These are phyloP conservation scores for Nicotiana knightiana DNA, from an alignment of 257 asterid genomes.

Conservation along the genomic window DNA sequence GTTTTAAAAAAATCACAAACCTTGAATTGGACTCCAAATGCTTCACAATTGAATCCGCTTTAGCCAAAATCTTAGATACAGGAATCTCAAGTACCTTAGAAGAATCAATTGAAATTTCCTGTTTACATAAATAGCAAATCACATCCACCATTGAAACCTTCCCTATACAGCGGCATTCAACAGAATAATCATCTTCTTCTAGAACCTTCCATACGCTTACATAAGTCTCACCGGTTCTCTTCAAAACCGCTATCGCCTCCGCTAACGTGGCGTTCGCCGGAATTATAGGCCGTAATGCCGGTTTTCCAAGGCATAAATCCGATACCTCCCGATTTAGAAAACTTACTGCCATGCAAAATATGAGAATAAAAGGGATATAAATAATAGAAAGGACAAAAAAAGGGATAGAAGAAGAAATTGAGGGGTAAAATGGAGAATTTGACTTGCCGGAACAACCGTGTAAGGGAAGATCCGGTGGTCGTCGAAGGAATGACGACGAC, in stretches of 20 bases:
- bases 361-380: neutral
- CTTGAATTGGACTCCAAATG: constrained; percentile 65
- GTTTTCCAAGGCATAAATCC: constrained; percentile 81
- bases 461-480: neutral
- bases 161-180: constrained; percentile 49
- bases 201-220: constrained; percentile 53
- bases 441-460: neutral
- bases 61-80: constrained; percentile 37
- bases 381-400: neutral
- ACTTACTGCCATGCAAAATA: constrained; percentile 70
- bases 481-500: neutral
- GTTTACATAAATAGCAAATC: constrained; percentile 59
- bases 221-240: constrained; percentile 36
- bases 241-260: constrained; percentile 50
- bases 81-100: constrained; percentile 54
- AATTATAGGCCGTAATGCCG: constrained; percentile 47
- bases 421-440: neutral
- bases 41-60: constrained; percentile 37
- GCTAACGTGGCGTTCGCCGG: constrained; percentile 33
- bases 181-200: neutral
- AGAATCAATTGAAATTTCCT: constrained; percentile 45
- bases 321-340: constrained; percentile 57
- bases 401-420: neutral
- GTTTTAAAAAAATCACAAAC: constrained; percentile 19
- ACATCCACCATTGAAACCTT: constrained; percentile 56